Evolutionary conservation across 352 stramenopile genomes (phyloP), one percentile per base, ranked within the genome.

Genomic region (Phytophthora colocasiae): DNA sequence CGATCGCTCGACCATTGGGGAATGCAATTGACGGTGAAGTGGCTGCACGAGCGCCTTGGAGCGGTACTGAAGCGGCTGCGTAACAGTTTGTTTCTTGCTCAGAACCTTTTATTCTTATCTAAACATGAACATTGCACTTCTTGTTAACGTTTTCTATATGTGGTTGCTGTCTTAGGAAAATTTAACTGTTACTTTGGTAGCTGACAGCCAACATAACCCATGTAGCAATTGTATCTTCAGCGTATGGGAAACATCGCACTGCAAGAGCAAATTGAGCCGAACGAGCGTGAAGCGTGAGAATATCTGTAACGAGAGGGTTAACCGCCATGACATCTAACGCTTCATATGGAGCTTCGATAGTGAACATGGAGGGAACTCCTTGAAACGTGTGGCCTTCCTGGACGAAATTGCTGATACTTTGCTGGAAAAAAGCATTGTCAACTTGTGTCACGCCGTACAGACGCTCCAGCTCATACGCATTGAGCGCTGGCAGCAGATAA

Each of bases 181-280:
- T 44, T 44, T 76, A 57, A 48, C 17, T 71, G 19, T 51, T 51
- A 27, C 78, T 83, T 46, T 78, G 69, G 48, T 90, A 92, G 52
- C 78, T 89, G 22, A 85, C 86, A 2, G 87, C 90, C 10, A 97
- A 56, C 90, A 97, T 96, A 48, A 92, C 63, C 91, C 91, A 97
- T 39, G 71, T 75, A 15, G 89, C 88, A 8, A 75, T 61, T 1
- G 84, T 70, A n/a, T 76, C 52, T 52, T 97, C 83, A 0, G 91
- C 75, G 61, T 97, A 97, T 12, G 84, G 69, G 57, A 96, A 95
- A 55, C 87, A 85, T 15, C 84, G 77, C 15, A 93, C 81, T 4
- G 88, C 83, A 0, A 97, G 51, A 3, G 79, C 90, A 44, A 96
- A 95, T 46, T 89, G 76, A 5, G 85, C 76, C 0, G 56, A 72